Conservation (phyloP, 202 grass and related monocot genomes). For the Schoenoplectus tabernaemontani region DNA sequence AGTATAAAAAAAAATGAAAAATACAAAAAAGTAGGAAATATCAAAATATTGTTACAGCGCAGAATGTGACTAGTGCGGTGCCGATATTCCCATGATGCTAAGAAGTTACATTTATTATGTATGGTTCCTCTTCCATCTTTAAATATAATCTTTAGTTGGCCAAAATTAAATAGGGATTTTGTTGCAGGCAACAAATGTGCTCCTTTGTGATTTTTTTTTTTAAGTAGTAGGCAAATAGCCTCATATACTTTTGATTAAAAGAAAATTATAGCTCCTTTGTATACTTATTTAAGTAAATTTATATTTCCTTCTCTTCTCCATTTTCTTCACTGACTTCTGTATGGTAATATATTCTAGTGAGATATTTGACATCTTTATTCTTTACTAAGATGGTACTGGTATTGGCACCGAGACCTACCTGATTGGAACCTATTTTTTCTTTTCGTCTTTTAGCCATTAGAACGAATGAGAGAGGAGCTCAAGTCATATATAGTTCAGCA, state of each 20-base stretch:
- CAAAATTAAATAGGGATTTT: background rate
- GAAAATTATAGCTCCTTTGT: too few species aligned
- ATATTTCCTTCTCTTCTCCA: background rate
- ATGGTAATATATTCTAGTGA: background rate
- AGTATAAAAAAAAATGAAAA: too few species aligned
- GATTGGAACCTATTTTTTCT: background rate
- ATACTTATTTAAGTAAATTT: too few species aligned
- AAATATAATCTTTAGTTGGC: background rate
- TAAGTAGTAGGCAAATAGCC: too few species aligned
- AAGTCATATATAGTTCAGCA: conserved; percentile 57
- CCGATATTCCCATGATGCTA: background rate
- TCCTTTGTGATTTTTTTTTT: too few species aligned
- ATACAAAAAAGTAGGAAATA: background rate
- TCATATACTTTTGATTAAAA: too few species aligned
- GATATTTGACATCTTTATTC: background rate
- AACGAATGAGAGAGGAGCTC: conserved; percentile 81
- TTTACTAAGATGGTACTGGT: background rate
- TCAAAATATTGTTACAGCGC: background rate
- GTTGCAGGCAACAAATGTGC: background rate
- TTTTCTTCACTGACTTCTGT: background rate
- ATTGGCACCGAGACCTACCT: background rate
- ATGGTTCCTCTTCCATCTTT: background rate
- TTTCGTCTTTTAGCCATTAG: conserved; percentile 59
- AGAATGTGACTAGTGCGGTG: background rate
- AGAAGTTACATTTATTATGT: background rate